These are phyloP conservation scores for Penstemon davidsonii DNA, from an alignment of 257 asterid species.

Conservation along the genomic window DNA sequence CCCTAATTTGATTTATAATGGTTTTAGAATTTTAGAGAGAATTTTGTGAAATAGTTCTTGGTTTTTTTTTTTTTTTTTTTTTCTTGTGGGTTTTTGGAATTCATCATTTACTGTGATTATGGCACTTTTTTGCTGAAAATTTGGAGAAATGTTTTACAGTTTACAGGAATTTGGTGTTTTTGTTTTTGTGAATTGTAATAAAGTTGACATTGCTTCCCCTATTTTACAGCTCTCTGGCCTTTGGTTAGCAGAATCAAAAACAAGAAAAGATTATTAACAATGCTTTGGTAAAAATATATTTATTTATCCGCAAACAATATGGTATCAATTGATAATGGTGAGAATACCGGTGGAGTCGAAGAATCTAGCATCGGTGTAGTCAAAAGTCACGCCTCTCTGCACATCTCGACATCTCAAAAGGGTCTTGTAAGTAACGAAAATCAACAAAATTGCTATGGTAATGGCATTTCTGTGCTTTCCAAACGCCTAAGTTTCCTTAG, in stretches of 20 bases:
- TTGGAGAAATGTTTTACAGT: too few relatives aligned
- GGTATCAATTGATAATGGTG: constrained; percentile 52
- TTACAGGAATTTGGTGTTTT: too few relatives aligned
- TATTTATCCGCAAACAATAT: constrained; percentile 31
- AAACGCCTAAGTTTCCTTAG: constrained; percentile 48
- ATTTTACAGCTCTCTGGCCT: constrained; percentile 28
- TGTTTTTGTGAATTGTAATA: background rate
- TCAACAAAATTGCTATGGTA: constrained; percentile 31
- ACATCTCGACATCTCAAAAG: constrained; percentile 59
- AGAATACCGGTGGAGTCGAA: constrained; percentile 41
- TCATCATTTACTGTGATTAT: background rate
- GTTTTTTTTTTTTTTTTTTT: background rate
- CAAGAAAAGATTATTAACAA: background rate
- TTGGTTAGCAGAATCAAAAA: constrained; percentile 3
- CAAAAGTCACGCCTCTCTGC: constrained; percentile 39
- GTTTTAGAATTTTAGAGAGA: background rate
- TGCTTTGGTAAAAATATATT: background rate
- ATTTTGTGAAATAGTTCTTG: background rate
- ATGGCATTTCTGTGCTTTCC: constrained; percentile 36
- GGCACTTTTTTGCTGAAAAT: too few relatives aligned
- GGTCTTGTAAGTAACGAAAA: constrained; percentile 48
- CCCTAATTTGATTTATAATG: background rate
- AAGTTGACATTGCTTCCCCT: constrained; percentile 16
- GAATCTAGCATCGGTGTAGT: constrained; percentile 35
- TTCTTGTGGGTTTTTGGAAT: background rate